These are phyloP conservation scores for Pleurotus platypus DNA, from an alignment of 768 basidiomycete species.

Conservation along the genomic window DNA sequence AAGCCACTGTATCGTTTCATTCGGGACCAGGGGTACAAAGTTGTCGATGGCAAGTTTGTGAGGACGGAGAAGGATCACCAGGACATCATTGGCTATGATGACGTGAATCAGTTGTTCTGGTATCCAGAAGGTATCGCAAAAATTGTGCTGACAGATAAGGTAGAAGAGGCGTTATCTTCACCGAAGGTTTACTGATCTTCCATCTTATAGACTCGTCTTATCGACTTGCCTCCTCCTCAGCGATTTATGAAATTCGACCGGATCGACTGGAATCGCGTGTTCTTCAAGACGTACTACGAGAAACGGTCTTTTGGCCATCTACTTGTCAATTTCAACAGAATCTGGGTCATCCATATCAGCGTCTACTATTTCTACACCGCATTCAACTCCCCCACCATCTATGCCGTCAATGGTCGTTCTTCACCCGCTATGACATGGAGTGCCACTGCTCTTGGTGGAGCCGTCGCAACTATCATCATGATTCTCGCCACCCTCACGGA, in stretches of 20 bases:
- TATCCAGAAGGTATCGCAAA: constrained; percentile 97
- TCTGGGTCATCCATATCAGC: constrained; percentile 97
- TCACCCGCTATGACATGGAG: constrained; percentile 88
- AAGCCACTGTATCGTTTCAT: constrained; percentile 97
- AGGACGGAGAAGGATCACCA: constrained; percentile 91
- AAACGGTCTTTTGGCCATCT: constrained; percentile 96
- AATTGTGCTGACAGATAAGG: constrained; percentile 87
- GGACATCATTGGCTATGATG: constrained; percentile 96
- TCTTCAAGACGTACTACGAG: constrained; percentile 99
- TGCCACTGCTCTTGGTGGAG: constrained; percentile 90
- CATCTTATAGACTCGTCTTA: constrained; percentile 67
- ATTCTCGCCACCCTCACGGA: constrained; percentile 90
- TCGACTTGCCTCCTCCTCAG: constrained; percentile 87
- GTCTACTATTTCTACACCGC: constrained; percentile 97
- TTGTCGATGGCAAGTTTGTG: constrained; percentile 92
- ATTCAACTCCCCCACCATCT: constrained; percentile 88
- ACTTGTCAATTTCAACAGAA: constrained; percentile 98
- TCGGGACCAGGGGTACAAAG: constrained; percentile 96
- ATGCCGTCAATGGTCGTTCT: constrained; percentile 54
- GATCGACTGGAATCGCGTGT: constrained; percentile 93
- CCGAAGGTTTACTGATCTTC: constrained; percentile 3
- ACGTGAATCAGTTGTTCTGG: constrained; percentile 99
- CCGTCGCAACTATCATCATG: constrained; percentile 96
- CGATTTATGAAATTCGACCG: constrained; percentile 97
- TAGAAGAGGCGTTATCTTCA: constrained; percentile 20